Base-by-base conservation (phyloP, 257 asterid species). In the Apocynum venetum region DNA sequence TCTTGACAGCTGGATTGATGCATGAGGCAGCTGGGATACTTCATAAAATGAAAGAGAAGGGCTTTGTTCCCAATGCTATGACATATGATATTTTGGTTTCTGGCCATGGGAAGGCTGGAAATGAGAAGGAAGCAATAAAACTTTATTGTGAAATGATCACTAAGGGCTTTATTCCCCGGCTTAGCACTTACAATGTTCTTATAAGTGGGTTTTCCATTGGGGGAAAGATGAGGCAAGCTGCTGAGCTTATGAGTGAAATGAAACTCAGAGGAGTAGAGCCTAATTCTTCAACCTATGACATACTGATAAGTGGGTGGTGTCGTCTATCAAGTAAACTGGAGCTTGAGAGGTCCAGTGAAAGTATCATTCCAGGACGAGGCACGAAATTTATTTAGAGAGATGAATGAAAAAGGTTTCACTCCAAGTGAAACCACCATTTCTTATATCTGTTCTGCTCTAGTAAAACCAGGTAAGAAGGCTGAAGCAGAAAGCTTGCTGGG, bases 101-200 rank as follows among this genome's bases (percentile, higher is more conserved):
- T 73, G 96, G 97, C 77, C 80, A 90, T 72, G 98, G 89, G 63
- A 93, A 85, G 84, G 79, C 76, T 44, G 98, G 97, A 71, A 84
- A 93, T 86, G 89, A 83, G 87, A 87, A 87, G 88, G 98, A 95
- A 83, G 85, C 97, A 1, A 87, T 93, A 64, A 87, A 84, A 83
- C 84, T 90, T 80, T 95, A 95, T 59, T 93, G 98, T 77, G 98
- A 95, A 88, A 91, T 93, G 98, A 91, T 93, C 83, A 85, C 88
- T 64, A 88, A 85, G 78, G 96, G 97, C 65, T 93, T 93, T 77
- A 81, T 89, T 82, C 99, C 98, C 79, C 87, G 89, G 74, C 68
- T 84, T 51, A 85, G 96, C 84, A 93, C 99, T 59, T 91, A 85
- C 79, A 93, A 95, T 82, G 83, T 87, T 44, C 96, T 93, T 74